Conservation (phyloP, 495 filamentous ascomycete genomes). For the Symbiotaphrina buchneri region DNA sequence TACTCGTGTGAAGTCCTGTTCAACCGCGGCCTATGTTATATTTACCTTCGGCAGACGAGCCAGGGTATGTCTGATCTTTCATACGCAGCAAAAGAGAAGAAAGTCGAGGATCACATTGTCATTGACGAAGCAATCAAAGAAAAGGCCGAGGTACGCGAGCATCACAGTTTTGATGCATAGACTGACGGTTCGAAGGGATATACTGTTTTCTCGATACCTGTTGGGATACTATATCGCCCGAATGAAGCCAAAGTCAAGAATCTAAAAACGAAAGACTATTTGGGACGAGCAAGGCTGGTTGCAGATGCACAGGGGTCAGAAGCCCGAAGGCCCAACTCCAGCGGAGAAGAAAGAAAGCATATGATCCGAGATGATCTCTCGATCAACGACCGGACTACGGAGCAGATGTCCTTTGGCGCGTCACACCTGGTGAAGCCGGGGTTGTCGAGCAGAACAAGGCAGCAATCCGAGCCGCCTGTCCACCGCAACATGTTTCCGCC, state of each 20-base stretch:
- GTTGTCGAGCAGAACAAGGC: conserved; percentile 43
- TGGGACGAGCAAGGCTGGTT: conserved; percentile 84
- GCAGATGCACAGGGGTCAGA: too few relatives aligned
- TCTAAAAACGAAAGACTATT: conserved; percentile 87
- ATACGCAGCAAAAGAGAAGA: conserved; percentile 89
- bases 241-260: conserved; percentile 98
- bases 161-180: neutral
- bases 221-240: conserved; percentile 83
- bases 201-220: conserved; percentile 96
- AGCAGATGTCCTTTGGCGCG: conserved; percentile 73
- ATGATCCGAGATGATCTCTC: conserved; percentile 12
- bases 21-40: conserved; percentile 93
- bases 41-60: conserved; percentile 81
- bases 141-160: conserved; percentile 54
- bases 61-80: conserved; percentile 77
- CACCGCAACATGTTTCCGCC: conserved; percentile 82
- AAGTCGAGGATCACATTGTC: conserved; percentile 84
- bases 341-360: too few relatives aligned
- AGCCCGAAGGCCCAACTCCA: too few relatives aligned
- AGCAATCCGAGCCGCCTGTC: conserved; percentile 71
- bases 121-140: conserved; percentile 93
- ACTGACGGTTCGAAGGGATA: conserved; percentile 50
- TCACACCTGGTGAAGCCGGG: conserved; percentile 77
- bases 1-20: conserved; percentile 97
- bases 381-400: conserved; percentile 50